A percentile compares a stretch with the other conserved stretches of the same genome.
Conservation (phyloP, 1,139 yeast genomes). For the Debaryomyces udenii region DNA sequence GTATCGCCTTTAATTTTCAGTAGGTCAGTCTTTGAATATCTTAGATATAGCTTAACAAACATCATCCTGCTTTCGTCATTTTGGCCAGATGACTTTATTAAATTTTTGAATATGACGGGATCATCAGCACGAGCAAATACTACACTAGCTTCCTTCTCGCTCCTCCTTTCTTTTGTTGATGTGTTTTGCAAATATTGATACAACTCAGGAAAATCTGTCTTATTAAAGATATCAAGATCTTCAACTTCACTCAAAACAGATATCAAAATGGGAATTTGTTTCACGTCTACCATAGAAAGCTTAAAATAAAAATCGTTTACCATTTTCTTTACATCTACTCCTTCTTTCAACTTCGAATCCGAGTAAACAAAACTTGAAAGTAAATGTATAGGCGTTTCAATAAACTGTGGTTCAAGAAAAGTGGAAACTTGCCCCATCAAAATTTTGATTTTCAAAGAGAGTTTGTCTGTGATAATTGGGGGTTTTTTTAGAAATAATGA, state of each 20-base stretch:
- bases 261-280: constrained; percentile 17
- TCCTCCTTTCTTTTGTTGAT: constrained; percentile 15
- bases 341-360: constrained; percentile 9
- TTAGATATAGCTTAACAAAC: constrained; percentile 15
- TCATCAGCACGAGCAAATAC: constrained; percentile 19
- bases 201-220: constrained; percentile 16
- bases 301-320: constrained; percentile 38
- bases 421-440: constrained; percentile 27
- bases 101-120: constrained; percentile 16
- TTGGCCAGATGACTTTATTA: constrained; percentile 14
- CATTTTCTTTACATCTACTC: constrained; percentile 21
- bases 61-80: constrained; percentile 11
- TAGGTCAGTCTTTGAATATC: not conserved
- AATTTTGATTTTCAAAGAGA: constrained; percentile 4
- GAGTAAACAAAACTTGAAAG: constrained; percentile 20
- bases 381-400: constrained; percentile 27
- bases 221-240: constrained; percentile 3
- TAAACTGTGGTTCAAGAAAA: constrained; percentile 31
- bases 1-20: not conserved
- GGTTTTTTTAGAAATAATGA: constrained; percentile 7
- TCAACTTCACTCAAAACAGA: not conserved
- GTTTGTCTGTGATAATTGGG: not conserved
- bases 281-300: constrained; percentile 21
- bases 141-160: constrained; percentile 20
- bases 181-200: constrained; percentile 16